These are phyloP conservation scores for Graphilbum fragrans DNA, from an alignment of 2,329 filamentous ascomycete genomes.

Conservation along the genomic window DNA sequence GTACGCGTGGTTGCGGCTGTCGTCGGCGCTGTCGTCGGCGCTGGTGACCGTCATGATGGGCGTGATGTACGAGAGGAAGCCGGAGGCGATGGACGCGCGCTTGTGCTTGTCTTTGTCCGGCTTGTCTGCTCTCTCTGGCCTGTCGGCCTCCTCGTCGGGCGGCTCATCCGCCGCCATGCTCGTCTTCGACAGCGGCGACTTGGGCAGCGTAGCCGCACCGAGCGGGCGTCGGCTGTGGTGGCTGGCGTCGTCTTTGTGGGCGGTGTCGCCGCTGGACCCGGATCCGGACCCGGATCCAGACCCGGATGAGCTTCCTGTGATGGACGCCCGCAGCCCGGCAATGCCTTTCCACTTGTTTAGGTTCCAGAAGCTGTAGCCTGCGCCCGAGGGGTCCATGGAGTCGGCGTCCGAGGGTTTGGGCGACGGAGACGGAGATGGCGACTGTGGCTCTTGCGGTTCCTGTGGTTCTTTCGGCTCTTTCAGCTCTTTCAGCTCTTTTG, in stretches of 20 bases:
- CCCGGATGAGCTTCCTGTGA: neutral
- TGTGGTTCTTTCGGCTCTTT: too few species aligned
- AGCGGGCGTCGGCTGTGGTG: slow-evolving; percentile 14
- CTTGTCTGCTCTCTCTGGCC: neutral
- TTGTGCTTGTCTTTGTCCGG: neutral
- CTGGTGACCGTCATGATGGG: neutral
- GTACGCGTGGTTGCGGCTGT: neutral
- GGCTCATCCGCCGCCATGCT: neutral
- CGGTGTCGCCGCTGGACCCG: too few species aligned
- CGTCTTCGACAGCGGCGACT: slow-evolving; percentile 8
- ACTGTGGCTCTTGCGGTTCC: too few species aligned
- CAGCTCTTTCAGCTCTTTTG: too few species aligned
- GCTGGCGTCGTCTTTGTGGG: too few species aligned
- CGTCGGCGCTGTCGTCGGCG: neutral
- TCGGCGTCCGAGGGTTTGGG: slow-evolving; percentile 29
- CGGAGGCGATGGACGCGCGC: too few species aligned
- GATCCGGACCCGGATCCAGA: neutral
- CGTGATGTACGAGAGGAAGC: too few species aligned
- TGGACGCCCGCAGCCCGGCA: slow-evolving; percentile 17
- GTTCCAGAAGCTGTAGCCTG: slow-evolving; percentile 44
- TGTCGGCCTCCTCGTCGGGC: neutral
- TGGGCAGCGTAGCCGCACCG: slow-evolving; percentile 3
- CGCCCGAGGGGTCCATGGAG: slow-evolving; percentile 24
- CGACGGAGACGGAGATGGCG: too few species aligned
- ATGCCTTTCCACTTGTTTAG: slow-evolving; percentile 39